Conservation (phyloP, 805 yeast genomes). For the Pichia thaimueangensis region DNA sequence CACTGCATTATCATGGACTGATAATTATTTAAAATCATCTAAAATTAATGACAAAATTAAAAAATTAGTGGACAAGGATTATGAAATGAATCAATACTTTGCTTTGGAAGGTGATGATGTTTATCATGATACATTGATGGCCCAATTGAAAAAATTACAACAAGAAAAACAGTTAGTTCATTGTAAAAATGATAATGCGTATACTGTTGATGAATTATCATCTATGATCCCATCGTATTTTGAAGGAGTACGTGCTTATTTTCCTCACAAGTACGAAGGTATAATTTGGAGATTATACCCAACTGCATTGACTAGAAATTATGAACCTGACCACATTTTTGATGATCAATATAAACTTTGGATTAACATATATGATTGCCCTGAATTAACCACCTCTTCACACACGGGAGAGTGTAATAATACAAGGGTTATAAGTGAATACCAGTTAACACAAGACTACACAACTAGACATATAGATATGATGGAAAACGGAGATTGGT, state of each 20-base stretch:
- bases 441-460: conserved; percentile 24
- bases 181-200: conserved; percentile 50
- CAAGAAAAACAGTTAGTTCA: conserved; percentile 18
- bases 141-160: conserved; percentile 28
- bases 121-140: conserved; percentile 6
- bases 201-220: conserved; percentile 39
- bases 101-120: conserved; percentile 46
- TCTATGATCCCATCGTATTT: conserved; percentile 50
- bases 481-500: conserved; percentile 9
- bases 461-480: conserved; percentile 22
- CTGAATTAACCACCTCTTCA: conserved; percentile 17
- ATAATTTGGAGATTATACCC: conserved; percentile 46
- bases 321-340: conserved; percentile 38
- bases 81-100: conserved; percentile 13
- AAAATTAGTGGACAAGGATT: conserved; percentile 17
- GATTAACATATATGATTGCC: conserved; percentile 33
- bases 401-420: conserved; percentile 25
- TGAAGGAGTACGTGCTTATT: conserved; percentile 48
- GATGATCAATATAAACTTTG: conserved; percentile 51
- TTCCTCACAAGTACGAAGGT: conserved; percentile 36
- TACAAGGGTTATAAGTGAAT: conserved; percentile 28
- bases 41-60: conserved; percentile 5
- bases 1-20: conserved; percentile 30
- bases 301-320: conserved; percentile 24
- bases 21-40: conserved; percentile 8